Evolutionary conservation across 2,329 filamentous ascomycete species (phyloP).

Genomic region (Botryotinia calthae): DNA sequence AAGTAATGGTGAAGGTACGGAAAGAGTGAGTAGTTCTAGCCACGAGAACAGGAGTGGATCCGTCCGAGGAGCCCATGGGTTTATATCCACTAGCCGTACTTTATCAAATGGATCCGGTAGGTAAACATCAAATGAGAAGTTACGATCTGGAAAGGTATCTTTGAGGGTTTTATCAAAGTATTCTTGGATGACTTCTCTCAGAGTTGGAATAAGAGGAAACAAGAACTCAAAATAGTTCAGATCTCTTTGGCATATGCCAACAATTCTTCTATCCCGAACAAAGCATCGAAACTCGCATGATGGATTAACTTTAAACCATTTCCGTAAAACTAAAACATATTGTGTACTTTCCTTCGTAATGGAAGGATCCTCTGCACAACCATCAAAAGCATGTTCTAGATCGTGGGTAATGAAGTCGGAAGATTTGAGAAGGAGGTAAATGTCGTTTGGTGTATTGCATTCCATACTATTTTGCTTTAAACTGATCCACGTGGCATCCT

Average conservation of each 20-base stretch:
- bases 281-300: constrained; percentile 95
- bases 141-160: constrained; percentile 76
- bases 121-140: constrained; percentile 91
- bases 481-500: constrained; percentile 92
- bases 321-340: constrained; percentile 71
- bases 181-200: constrained; percentile 66
- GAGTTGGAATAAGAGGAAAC: constrained; percentile 56
- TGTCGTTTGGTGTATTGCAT: constrained; percentile 82
- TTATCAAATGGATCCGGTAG: constrained; percentile 62
- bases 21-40: constrained; percentile 76
- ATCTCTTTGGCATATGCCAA: constrained; percentile 86
- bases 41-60: constrained; percentile 88
- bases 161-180: constrained; percentile 76
- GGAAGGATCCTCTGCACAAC: constrained; percentile 46
- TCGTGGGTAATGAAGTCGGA: constrained; percentile 95
- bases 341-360: constrained; percentile 41
- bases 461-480: constrained; percentile 84
- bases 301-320: constrained; percentile 85
- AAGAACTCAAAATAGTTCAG: constrained; percentile 89
- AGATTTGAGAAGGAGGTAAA: constrained; percentile 91
- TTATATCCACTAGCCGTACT: constrained; percentile 84
- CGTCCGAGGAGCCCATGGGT: constrained; percentile 87
- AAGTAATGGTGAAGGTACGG: constrained; percentile 57
- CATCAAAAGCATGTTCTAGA: constrained; percentile 88
- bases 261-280: constrained; percentile 74